Evolutionary conservation across 2,329 filamentous ascomycete genomes (phyloP), one percentile per base, ranked within the genome.

Genomic region (Aspergillus sclerotialis): DNA sequence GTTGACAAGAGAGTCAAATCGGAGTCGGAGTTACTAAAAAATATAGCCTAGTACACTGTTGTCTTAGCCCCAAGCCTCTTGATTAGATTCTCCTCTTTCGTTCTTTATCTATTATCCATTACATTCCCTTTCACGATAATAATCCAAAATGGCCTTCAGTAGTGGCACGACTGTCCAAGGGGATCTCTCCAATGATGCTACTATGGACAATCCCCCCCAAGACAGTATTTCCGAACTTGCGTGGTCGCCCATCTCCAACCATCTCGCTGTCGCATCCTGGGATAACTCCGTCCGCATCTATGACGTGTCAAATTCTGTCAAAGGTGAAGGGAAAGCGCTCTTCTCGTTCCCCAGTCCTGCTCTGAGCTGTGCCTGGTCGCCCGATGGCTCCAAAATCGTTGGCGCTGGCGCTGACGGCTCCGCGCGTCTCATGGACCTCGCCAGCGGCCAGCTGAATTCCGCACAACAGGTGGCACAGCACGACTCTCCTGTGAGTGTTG

Each of bases 261-360:
- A 93, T 58, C 73, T 98, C 12, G 88, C 90, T 15, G 85, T 95
- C 23, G 72, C 87, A 30, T 94, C 87, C 51, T 98, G 92, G 92
- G 92, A 98, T 66, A 94, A 93, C 70, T 94, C 94, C 62, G 87
- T 96, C 44, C 83, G 89, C 55, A 90, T 98, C 58, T 98, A 96
- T 67, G 87, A 96, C 62, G 86, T 96, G 56, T 78, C 81, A 45
- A 66, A 65, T 37, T 78, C 78, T 46, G 87, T 87, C 28, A 76
- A 84, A 56, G 90, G 84, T 54, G 78, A 87, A 58, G 88, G 87
- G 32, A 90, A 89, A 55, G 87, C 87, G 43, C 69, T 82, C 39
- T 93, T 92, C 56, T 83, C 93, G 48, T 86, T 93, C 64, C 82
- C 86, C 46, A 85, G 75, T 29, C 87, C 89, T 3, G 89, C 94